Percentiles rank a stretch among this genome's conserved stretches.
Evolutionary conservation across 2,329 filamentous ascomycete species (phyloP).

Genomic region (Zymoseptoria brevis): DNA sequence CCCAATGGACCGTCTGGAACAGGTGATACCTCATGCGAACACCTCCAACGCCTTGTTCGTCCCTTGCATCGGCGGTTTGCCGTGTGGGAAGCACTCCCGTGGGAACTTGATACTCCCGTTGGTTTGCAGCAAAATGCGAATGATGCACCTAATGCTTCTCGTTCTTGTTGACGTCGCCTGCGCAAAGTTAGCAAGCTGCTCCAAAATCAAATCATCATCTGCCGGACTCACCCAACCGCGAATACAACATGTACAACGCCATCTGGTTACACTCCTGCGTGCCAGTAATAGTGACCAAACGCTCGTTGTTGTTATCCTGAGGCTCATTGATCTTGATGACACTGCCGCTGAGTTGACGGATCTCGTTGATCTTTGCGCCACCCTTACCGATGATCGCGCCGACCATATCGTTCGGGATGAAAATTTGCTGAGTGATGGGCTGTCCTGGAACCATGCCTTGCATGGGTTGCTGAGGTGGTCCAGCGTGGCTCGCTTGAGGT

Average conservation of each 20-base stretch:
- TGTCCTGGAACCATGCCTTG: constrained; percentile 64
- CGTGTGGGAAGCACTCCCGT: not conserved
- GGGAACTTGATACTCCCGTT: not conserved
- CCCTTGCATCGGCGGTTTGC: not conserved
- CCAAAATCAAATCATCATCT: not conserved
- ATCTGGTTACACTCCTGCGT: constrained; percentile 99
- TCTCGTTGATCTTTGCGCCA: constrained; percentile 98
- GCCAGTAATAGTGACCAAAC: constrained; percentile 92
- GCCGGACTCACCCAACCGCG: constrained; percentile 68
- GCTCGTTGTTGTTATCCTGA: constrained; percentile 97
- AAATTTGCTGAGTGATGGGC: constrained; percentile 94
- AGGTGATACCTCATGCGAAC: not conserved
- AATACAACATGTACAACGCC: constrained; percentile 99
- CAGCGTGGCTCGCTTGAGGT: constrained; percentile 51
- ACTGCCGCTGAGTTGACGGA: constrained; percentile 90
- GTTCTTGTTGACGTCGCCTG: not conserved
- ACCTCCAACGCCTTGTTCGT: not conserved
- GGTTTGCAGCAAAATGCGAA: not conserved
- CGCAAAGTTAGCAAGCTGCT: not conserved
- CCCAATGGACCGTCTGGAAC: not conserved
- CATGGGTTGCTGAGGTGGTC: constrained; percentile 67
- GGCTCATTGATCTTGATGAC: constrained; percentile 99
- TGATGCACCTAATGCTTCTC: not conserved
- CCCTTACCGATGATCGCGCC: constrained; percentile 98
- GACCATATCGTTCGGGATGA: constrained; percentile 99